phyloP scores from a whole-genome alignment of 75 land plant genomes.

The Gnetum montanum region DNA sequence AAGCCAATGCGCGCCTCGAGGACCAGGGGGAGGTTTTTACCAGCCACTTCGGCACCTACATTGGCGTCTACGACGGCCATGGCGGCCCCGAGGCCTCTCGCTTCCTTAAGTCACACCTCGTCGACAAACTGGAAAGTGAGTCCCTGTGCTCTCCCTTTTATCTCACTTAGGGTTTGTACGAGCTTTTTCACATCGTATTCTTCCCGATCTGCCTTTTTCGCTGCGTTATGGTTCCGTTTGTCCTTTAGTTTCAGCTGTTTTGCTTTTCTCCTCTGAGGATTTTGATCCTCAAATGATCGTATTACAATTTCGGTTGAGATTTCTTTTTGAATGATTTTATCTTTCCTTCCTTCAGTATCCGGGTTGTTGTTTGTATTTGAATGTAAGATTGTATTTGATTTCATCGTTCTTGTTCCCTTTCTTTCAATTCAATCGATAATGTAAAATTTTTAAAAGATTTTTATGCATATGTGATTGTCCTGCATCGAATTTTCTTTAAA shows the following conservation, averaged over 20 bases:
- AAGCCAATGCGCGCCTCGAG: constrained; percentile 53
- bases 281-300: too few species aligned
- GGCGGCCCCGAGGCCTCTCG: constrained; percentile 90
- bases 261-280: too few species aligned
- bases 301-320: background rate
- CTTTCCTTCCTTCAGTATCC: background rate
- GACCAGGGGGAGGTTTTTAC: constrained; percentile 73
- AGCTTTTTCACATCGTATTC: too few species aligned
- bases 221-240: too few species aligned
- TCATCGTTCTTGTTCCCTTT: too few species aligned
- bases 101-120: constrained; percentile 53
- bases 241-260: background rate
- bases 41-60: constrained; percentile 52
- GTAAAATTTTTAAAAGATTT: too few species aligned
- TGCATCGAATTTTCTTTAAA: too few species aligned
- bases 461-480: too few species aligned
- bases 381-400: too few species aligned
- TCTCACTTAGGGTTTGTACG: constrained; percentile 23
- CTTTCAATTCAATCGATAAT: too few species aligned
- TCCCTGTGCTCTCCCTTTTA: background rate
- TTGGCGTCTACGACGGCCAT: constrained; percentile 91
- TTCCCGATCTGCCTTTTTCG: too few species aligned
- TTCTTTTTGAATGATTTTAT: background rate
- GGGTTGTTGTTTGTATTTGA: background rate
- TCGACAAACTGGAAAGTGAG: constrained; percentile 50